Percentiles rank a stretch among this genome's conserved stretches.
Conservation (phyloP, 2,329 filamentous ascomycete species). For the Stemphylium vesicarium region DNA sequence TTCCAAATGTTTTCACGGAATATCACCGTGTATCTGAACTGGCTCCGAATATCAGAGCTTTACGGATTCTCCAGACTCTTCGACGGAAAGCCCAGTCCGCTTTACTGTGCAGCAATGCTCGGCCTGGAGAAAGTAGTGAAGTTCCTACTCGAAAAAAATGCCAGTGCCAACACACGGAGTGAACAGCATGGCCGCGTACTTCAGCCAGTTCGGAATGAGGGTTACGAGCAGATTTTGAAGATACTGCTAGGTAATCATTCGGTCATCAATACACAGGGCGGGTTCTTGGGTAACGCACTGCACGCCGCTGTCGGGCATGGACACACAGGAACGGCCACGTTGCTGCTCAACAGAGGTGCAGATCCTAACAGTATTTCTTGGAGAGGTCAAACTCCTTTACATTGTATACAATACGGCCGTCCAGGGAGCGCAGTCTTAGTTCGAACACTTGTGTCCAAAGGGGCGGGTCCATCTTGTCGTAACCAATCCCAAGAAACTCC, state of each 20-base stretch:
- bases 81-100: constrained; percentile 11
- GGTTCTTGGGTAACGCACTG: constrained; percentile 19
- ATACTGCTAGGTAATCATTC: constrained; percentile 19
- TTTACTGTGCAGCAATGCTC: constrained; percentile 29
- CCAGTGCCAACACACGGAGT: constrained; percentile 19
- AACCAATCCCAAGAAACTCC: background rate
- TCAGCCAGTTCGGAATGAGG: constrained; percentile 25
- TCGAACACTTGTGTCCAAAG: background rate
- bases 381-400: background rate
- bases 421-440: background rate
- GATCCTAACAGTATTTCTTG: background rate
- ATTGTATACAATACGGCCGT: background rate
- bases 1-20: constrained; percentile 18
- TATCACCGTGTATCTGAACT: constrained; percentile 24
- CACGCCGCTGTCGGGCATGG: constrained; percentile 12
- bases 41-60: constrained; percentile 26
- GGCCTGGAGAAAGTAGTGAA: constrained; percentile 23
- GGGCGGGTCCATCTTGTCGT: background rate
- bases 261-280: constrained; percentile 21
- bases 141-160: constrained; percentile 23
- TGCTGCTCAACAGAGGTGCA: constrained; percentile 26
- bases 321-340: background rate
- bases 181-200: constrained; percentile 26
- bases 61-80: constrained; percentile 4
- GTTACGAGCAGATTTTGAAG: constrained; percentile 27